Base-by-base conservation (phyloP, 805 yeast genomes). In the Clavispora asparagi region DNA sequence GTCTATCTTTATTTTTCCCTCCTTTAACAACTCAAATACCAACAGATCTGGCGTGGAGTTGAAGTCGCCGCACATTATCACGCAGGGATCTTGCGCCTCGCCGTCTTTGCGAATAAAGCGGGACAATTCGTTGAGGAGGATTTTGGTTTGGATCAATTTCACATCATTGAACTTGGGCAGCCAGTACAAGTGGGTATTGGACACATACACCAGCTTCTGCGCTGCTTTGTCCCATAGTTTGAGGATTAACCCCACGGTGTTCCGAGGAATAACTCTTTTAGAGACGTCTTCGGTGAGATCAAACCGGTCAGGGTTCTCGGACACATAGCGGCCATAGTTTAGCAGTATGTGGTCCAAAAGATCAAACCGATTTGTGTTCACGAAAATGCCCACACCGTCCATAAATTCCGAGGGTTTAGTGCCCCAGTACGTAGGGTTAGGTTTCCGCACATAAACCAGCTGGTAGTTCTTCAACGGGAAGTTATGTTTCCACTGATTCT, bases 111-210 rank as follows among this genome's bases (percentile, higher is more conserved):
- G 46, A 7, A 54, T 47, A 42, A 49, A 52, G 7, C 53, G 42
- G 12, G 42, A 8, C 14, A 60, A 43, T 14, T 47, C 50, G 35
- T 48, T 50, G n/a, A 60, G 44, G 8, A 60, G 43, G 10, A 78
- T 61, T 60, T 76, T 71, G 13, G 79, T 68, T 54, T 81, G 86
- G 38, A 78, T 55, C 7, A 79, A 62, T 53, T 78, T 80, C 17
- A 81, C 81, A 52, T 79, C 82, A 41, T 74, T 71, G 42, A 66
- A 73, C 50, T 75, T 73, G 1, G 64, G 64, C 36, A 58, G 56
- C 86, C 86, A 81, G 54, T 81, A 81, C 9, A 81, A 61, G 58
- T 81, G 86, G 0, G 85, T 81, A 50, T 79, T 81, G n/a, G 81
- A 64, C 2, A 79, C 68, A 35, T 77, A 74, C 4, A 81, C 56